Base-by-base conservation (phyloP, 1,284 basidiomycete species). In the Meira miltonrushii region DNA sequence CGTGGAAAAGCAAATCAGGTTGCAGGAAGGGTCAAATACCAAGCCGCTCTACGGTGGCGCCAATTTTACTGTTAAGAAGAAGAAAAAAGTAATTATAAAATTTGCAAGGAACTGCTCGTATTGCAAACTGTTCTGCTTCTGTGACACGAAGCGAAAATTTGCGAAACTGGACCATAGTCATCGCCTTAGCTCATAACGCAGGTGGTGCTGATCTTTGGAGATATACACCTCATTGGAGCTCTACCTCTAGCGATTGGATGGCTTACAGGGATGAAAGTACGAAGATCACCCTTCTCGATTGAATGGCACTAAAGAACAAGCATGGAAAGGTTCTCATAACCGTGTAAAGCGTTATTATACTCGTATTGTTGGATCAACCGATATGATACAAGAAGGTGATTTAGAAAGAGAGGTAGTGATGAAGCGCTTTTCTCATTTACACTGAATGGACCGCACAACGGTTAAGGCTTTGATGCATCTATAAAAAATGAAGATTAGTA, bases 201-300 rank as follows among this genome's bases (percentile, higher is more conserved):
- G 25, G n/a, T 9, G 49, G 38, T 13, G 49, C 49, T n/a, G 8
- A 39, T 39, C 21, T 52, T 13, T 52, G 49, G 49, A 37, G 49
- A 25, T 52, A 52, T 33, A 52, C 49, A n/a, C 17, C 49, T 33
- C 17, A 52, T 19, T 52, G 49, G 49, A 25, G 49, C 10, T 52
- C 49, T 15, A 52, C 15, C 19, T 52, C 8, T 19, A 52, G 49
- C 21, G 10, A 13, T 9, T 52, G 49, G 49, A 52, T 33, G 21
- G n/a, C 49, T 33, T 37, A 52, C 21, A 52, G n/a, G 13, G 49
- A 25, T 11, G 10, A 33, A n/a, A 33, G 33, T 33, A 37, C 49
- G 8, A 9, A 8, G n/a, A 39, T 52, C 21, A 10, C 17, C 17
- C 12, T n/a, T 15, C 8, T 52, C 12, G 15, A 33, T 52, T 13